These are phyloP conservation scores for Anthracocystis panici-leucophaei DNA, from an alignment of 1,284 basidiomycete genomes.

Conservation along the genomic window DNA sequence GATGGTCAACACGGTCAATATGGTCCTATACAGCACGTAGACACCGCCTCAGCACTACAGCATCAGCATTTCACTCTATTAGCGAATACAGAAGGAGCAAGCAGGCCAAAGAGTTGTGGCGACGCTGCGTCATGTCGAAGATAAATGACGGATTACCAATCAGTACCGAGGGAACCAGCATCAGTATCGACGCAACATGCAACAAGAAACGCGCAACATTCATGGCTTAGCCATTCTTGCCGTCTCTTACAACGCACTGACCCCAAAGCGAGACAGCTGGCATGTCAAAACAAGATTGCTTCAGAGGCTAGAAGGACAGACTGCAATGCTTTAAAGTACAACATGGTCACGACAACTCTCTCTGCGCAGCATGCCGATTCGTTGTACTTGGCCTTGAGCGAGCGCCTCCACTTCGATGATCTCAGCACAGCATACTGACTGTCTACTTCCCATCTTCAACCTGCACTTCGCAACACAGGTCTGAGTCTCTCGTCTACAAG, in stretches of 20 bases:
- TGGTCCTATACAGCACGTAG: background rate
- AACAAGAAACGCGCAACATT: no score
- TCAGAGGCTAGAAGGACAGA: background rate
- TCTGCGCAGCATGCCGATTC: slow-evolving; percentile 5
- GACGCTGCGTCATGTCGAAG: background rate
- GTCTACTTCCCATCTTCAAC: background rate
- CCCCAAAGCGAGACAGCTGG: no score
- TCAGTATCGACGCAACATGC: no score
- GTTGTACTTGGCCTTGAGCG: no score
- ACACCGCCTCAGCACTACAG: background rate
- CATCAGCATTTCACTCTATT: background rate
- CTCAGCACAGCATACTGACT: slow-evolving; percentile 14
- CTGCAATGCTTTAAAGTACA: background rate
- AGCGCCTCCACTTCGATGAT: background rate
- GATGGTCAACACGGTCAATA: background rate
- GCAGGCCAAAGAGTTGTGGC: background rate
- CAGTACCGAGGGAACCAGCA: no score
- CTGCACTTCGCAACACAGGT: slow-evolving; percentile 18
- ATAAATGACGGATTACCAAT: no score
- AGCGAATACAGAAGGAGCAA: background rate
- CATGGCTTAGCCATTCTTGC: no score
- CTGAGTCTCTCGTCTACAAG: slow-evolving; percentile 68
- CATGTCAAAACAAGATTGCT: no score
- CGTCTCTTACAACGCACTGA: no score
- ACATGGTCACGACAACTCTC: background rate